Base-by-base conservation (phyloP, 169 alveolate species). In the Plasmodium relictum region DNA sequence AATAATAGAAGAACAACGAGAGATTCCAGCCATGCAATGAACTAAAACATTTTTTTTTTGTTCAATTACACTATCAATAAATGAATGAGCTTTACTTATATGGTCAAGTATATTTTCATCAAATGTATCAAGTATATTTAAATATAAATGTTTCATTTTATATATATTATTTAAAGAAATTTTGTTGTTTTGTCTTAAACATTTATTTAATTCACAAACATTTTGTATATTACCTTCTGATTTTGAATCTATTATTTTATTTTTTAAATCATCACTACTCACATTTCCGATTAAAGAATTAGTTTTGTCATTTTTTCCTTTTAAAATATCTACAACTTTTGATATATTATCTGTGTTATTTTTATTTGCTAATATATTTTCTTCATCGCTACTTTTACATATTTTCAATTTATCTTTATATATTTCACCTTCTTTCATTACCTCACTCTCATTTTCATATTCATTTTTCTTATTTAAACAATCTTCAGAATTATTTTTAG, bases 11-110 rank as follows among this genome's bases (percentile, higher is more conserved):
- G 90, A 80, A 58, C 90, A 80, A 5, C 90, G 45, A n/a, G 90
- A 80, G 3, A 80, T 80, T 0, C 90, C 90, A 4, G 90, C 90
- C 90, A 80, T 66, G 44, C 90, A 80, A 80, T 80, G 90, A 22
- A 80, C 71, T 41, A 80, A 54, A 2, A 80, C 50, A 66, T 80
- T 80, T 45, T 80, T 80, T 0, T 66, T 26, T 6, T 26, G 37
- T 59, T n/a, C 20, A 61, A 66, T 80, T 42, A 48, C 52, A 12
- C 66, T 63, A 22, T 80, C 90, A 16, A 80, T 80, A 70, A 80
- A 80, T n/a, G 61, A 14, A 80, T 80, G 90, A 22, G 90, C 90
- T 3, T 7, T 39, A 18, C 65, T 45, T n/a, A 80, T 48, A 66
- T 80, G 80, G 2, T 80, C 37, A 0, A 80, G 70, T 4, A 80